A percentile compares a stretch with the other conserved stretches of the same genome.
phyloP scores from a whole-genome alignment of 2,329 filamentous ascomycete species.

The Emmonsia crescens region DNA sequence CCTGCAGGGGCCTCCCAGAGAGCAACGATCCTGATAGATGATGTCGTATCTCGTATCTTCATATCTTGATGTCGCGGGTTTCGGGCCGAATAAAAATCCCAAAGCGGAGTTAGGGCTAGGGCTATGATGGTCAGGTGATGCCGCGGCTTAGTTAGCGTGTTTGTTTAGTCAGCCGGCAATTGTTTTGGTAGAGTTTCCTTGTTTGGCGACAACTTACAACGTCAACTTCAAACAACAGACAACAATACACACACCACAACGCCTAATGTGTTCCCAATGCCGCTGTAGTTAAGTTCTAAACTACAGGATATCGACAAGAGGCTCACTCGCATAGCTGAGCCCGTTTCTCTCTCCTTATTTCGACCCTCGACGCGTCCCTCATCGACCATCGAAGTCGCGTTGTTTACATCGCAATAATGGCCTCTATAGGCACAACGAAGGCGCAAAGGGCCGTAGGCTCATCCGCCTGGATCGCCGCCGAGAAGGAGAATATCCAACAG shows the following conservation, averaged over 20 bases:
- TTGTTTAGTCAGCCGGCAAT: background rate
- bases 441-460: conserved; percentile 57
- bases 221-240: background rate
- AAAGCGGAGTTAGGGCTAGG: background rate
- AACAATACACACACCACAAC: background rate
- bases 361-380: background rate
- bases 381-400: conserved; percentile 13
- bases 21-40: too few relatives aligned
- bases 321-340: background rate
- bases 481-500: conserved; percentile 65
- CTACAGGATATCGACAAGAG: background rate
- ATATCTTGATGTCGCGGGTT: too few relatives aligned
- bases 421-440: conserved; percentile 28
- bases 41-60: too few relatives aligned
- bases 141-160: background rate
- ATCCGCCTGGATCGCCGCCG: conserved; percentile 71
- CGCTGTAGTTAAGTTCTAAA: background rate
- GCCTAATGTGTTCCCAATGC: background rate
- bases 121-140: background rate
- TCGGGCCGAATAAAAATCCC: background rate
- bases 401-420: conserved; percentile 32
- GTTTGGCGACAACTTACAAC: background rate
- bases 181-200: conserved; percentile 1
- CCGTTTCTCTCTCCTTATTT: background rate
- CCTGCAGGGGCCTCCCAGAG: too few relatives aligned